These are phyloP conservation scores for Neofusicoccum cordaticola DNA, from an alignment of 2,329 filamentous ascomycete genomes.

Conservation along the genomic window DNA sequence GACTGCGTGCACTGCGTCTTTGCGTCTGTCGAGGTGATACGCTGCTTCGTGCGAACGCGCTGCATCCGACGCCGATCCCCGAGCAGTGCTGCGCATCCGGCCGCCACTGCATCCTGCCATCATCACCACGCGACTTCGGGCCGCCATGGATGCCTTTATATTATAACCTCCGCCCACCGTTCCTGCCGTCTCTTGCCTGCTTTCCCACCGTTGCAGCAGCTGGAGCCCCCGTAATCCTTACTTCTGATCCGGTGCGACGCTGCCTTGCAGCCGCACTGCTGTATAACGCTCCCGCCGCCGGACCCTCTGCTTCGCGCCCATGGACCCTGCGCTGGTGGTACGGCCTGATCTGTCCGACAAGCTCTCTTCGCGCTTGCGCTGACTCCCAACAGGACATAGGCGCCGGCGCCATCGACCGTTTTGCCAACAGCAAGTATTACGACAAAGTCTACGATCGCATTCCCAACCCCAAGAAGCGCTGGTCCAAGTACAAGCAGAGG, in stretches of 20 bases:
- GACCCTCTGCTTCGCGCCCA: neutral
- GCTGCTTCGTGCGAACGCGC: neutral
- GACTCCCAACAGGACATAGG: conserved; percentile 8
- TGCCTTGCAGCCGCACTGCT: neutral
- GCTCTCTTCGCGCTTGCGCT: neutral
- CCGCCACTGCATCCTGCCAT: neutral
- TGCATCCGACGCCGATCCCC: neutral
- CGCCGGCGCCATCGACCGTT: conserved; percentile 8
- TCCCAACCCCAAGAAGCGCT: conserved; percentile 9
- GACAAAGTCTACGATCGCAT: conserved; percentile 11
- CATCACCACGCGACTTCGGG: neutral
- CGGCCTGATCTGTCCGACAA: neutral
- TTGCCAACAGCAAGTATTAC: conserved; percentile 16
- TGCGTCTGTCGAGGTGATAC: neutral
- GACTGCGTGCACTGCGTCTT: neutral
- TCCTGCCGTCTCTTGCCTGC: neutral
- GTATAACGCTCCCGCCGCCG: neutral
- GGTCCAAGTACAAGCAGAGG: conserved; percentile 8
- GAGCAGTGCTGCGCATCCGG: neutral
- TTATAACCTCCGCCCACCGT: neutral
- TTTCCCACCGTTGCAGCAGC: neutral
- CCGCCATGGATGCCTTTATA: conserved; percentile 14
- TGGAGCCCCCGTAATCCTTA: neutral
- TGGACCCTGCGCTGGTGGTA: conserved; percentile 8
- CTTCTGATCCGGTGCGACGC: neutral